Conservation (phyloP, 1,284 basidiomycete species). For the Microbotryum lychnidis-dioicae region DNA sequence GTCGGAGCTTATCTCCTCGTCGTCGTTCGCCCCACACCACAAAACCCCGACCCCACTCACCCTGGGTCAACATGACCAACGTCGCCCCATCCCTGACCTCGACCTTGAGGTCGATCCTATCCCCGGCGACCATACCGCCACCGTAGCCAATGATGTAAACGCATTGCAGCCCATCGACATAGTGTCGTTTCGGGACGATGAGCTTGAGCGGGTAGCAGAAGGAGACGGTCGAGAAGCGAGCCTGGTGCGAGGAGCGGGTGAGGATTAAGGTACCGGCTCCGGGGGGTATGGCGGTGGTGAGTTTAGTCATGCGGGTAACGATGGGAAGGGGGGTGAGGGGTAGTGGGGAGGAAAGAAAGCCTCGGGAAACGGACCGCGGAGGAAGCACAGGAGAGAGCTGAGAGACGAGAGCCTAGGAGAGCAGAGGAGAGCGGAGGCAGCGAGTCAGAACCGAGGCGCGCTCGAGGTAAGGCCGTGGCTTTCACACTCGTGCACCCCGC, state of each 20-base stretch:
- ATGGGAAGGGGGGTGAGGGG: no score
- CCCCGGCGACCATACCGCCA: slow-evolving; percentile 85
- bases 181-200: slow-evolving; percentile 45
- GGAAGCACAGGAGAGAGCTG: no score
- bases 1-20: background rate
- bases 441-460: no score
- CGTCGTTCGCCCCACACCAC: background rate
- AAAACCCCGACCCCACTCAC: slow-evolving; percentile 39
- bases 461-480: no score
- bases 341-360: no score
- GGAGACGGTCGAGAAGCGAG: slow-evolving; percentile 59
- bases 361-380: no score
- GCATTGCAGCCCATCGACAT: slow-evolving; percentile 50
- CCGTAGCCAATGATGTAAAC: slow-evolving; percentile 84
- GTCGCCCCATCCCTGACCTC: slow-evolving; percentile 52
- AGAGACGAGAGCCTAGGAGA: no score
- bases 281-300: no score
- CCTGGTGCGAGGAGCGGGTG: background rate
- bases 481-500: no score
- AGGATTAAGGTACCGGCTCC: slow-evolving; percentile 7
- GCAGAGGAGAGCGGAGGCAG: no score
- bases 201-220: slow-evolving; percentile 87
- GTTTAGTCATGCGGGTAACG: no score
- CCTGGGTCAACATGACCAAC: slow-evolving; percentile 73
- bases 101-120: slow-evolving; percentile 59